Percentiles rank a stretch among this genome's conserved stretches.
phyloP scores from a whole-genome alignment of 2,329 filamentous ascomycete genomes.

The Talaromyces sp. region DNA sequence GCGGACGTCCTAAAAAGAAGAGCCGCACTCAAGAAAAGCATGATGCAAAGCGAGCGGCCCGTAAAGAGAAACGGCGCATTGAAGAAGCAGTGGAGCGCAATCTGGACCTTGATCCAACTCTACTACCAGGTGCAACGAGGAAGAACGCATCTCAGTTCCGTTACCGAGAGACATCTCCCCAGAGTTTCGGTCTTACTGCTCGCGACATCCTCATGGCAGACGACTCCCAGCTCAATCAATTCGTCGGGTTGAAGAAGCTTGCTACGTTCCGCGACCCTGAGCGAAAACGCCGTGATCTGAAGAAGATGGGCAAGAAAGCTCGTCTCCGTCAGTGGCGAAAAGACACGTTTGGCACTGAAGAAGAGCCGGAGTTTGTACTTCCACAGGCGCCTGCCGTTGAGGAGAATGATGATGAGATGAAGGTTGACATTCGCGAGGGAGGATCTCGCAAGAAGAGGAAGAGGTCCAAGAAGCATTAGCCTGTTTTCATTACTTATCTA shows the following conservation, averaged over 20 bases:
- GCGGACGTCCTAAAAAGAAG: constrained; percentile 51
- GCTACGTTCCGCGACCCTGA: constrained; percentile 83
- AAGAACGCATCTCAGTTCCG: constrained; percentile 65
- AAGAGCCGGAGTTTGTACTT: constrained; percentile 46
- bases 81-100: constrained; percentile 82
- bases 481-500: constrained; percentile 20
- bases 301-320: constrained; percentile 88
- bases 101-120: constrained; percentile 69
- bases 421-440: constrained; percentile 45
- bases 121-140: constrained; percentile 55
- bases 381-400: constrained; percentile 25
- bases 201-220: constrained; percentile 89
- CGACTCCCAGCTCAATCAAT: constrained; percentile 83
- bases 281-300: constrained; percentile 86
- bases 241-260: constrained; percentile 90
- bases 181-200: constrained; percentile 82
- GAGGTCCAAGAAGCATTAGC: constrained; percentile 45
- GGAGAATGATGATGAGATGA: constrained; percentile 29
- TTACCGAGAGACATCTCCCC: constrained; percentile 91
- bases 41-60: constrained; percentile 68
- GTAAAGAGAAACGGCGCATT: constrained; percentile 76
- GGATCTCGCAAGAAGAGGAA: constrained; percentile 44
- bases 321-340: constrained; percentile 81
- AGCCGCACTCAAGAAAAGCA: constrained; percentile 51
- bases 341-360: constrained; percentile 63